Evolutionary conservation across 139 green algal species (phyloP).

Genomic region (Dunaliella sp.): DNA sequence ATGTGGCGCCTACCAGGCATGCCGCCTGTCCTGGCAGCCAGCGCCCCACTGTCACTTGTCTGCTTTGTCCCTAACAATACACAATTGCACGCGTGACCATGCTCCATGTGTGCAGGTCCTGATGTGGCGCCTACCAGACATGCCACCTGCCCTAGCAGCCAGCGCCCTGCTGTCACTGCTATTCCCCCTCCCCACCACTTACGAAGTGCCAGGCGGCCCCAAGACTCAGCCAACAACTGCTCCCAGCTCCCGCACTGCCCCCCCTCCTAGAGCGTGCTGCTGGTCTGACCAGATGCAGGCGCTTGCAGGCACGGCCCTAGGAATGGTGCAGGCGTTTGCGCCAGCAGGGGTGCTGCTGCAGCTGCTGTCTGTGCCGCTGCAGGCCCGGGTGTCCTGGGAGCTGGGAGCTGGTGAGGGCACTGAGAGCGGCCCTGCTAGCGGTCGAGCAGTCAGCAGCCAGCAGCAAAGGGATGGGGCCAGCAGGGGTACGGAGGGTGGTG

Average conservation of each 20-base stretch:
- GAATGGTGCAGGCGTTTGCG: slow-evolving; percentile 5
- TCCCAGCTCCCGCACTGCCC: too few relatives aligned
- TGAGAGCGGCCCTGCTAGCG: not conserved
- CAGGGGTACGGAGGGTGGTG: not conserved
- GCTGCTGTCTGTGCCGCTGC: not conserved
- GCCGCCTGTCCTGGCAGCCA: too few relatives aligned
- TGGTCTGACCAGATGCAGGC: not conserved
- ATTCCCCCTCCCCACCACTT: not conserved
- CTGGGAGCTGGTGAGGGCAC: too few relatives aligned
- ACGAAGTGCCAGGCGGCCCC: too few relatives aligned
- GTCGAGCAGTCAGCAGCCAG: too few relatives aligned
- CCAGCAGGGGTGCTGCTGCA: slow-evolving; percentile 1
- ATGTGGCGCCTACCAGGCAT: too few relatives aligned
- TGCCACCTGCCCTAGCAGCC: not conserved
- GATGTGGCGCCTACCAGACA: not conserved
- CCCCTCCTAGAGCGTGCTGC: too few relatives aligned
- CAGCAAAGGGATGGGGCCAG: not conserved
- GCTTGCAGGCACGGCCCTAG: not conserved
- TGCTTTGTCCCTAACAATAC: too few relatives aligned
- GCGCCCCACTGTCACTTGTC: too few relatives aligned
- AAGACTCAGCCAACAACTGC: too few relatives aligned
- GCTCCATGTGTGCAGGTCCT: not conserved
- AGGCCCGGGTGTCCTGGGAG: not conserved
- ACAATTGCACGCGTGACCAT: too few relatives aligned
- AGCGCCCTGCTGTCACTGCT: slow-evolving; percentile 9